Evolutionary conservation across 202 grass and related monocot genomes (phyloP).

Genomic region (Schoenoplectus triqueter): DNA sequence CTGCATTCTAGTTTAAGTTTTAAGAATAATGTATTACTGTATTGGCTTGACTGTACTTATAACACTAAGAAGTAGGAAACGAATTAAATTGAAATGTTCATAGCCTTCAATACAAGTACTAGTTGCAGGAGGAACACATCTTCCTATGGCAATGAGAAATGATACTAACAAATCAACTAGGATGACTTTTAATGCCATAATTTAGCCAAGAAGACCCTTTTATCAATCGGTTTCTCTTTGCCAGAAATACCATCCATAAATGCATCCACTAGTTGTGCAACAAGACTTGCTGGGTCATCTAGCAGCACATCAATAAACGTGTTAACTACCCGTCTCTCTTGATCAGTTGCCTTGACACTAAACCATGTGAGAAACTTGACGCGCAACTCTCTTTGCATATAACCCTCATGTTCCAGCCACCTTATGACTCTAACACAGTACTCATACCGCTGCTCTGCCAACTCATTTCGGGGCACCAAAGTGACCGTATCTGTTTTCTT

Average conservation of each 20-base stretch:
- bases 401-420: conserved; percentile 75
- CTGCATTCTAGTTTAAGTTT: neutral
- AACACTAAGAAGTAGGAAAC: neutral
- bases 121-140: conserved; percentile 15
- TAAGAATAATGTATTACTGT: neutral
- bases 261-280: conserved; percentile 65
- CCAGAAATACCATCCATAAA: conserved; percentile 70
- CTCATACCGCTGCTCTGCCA: conserved; percentile 67
- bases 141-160: neutral
- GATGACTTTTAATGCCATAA: conserved; percentile 54
- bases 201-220: conserved; percentile 52
- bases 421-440: conserved; percentile 91
- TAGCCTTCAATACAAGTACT: neutral
- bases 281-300: conserved; percentile 66
- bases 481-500: conserved; percentile 59
- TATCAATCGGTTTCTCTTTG: conserved; percentile 61
- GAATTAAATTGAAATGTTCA: conserved; percentile 24
- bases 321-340: conserved; percentile 72
- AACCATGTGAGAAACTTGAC: conserved; percentile 96
- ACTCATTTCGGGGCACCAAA: conserved; percentile 58
- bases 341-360: conserved; percentile 78
- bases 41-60: neutral
- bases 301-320: conserved; percentile 79
- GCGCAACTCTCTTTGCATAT: conserved; percentile 75
- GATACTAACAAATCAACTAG: neutral